These are phyloP conservation scores for Asterophora parasitica DNA, from an alignment of 768 basidiomycete genomes.

Conservation along the genomic window DNA sequence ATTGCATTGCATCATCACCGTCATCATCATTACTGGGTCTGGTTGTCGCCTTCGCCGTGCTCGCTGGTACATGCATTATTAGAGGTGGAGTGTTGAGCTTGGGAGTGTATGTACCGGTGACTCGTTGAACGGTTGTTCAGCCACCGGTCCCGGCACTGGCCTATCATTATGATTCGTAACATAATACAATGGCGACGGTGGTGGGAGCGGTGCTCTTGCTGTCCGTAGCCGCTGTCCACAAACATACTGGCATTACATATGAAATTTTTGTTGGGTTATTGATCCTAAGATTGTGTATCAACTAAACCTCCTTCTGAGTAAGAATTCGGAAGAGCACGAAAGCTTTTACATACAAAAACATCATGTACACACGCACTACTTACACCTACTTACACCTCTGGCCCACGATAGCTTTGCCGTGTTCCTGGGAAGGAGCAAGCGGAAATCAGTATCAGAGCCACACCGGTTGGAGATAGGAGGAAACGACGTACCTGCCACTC, in stretches of 20 bases:
- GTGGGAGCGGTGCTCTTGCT: constrained; percentile 8
- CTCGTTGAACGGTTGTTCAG: background rate
- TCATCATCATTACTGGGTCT: background rate
- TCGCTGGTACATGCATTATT: too few relatives aligned
- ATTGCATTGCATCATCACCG: background rate
- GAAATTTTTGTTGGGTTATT: too few relatives aligned
- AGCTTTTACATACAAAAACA: background rate
- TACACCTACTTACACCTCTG: constrained; percentile 73
- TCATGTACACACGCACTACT: background rate
- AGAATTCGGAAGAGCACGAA: background rate
- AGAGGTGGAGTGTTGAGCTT: too few relatives aligned
- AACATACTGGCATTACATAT: background rate
- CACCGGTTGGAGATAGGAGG: background rate
- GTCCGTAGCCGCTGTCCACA: background rate
- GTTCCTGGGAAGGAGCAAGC: constrained; percentile 46
- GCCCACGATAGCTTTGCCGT: constrained; percentile 76
- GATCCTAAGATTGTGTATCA: too few relatives aligned
- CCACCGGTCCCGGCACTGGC: too few relatives aligned
- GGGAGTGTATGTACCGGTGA: too few relatives aligned
- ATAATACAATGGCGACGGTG: constrained; percentile 1
- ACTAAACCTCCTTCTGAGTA: too few relatives aligned
- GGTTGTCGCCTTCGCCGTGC: background rate
- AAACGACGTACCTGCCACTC: constrained; percentile 74
- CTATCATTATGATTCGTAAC: too few relatives aligned
- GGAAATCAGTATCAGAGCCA: background rate